Evolutionary conservation across 441 rosid species (phyloP), one percentile per base, ranked within the genome.

Genomic region (Populus hybrid): DNA sequence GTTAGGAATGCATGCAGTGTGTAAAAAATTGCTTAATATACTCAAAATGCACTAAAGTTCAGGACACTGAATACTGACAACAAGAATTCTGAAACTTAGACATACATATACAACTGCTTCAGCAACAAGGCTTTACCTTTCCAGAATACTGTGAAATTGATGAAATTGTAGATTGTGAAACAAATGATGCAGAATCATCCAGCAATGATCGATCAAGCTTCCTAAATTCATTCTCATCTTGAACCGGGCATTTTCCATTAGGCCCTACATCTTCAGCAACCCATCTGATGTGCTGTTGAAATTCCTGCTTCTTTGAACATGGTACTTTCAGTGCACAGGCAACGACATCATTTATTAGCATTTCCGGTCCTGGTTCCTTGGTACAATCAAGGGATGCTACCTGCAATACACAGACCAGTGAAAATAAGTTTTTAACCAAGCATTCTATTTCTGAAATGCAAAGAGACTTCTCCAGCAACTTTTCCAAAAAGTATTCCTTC

Each of bases 191-290:
- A 80, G 84, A 69, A 77, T 81, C 28, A 12, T 81, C 79, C 34
- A 57, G 57, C 16, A 82, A 67, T 46, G 83, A 81, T 30, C 16
- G 82, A 57, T 72, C 84, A 78, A 69, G 83, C 79, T 77, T 79
- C 75, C 69, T 32, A 36, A 32, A 69, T 74, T 74, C 50, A 40
- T 80, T 72, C 63, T 73, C 83, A 80, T 79, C 84, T 78, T 72
- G 76, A 77, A 82, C 81, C 9, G 91, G 91, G 82, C 91, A 92
- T 40, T 86, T 93, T 59, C 85, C 88, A 73, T 75, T 73, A n/a
- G 78, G 57, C 21, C 82, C 80, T 35, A 71, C 30, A 70, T 65
- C 78, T 78, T 86, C 87, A 64, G 76, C 79, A 40, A 64, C 32
- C 85, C 77, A 77, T 73, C 42, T 77, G 64, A 73, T 84, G 86